Evolutionary conservation across 352 stramenopile species (phyloP), one percentile per base, ranked within the genome.

Genomic region (Phytophthora gonapodyides): DNA sequence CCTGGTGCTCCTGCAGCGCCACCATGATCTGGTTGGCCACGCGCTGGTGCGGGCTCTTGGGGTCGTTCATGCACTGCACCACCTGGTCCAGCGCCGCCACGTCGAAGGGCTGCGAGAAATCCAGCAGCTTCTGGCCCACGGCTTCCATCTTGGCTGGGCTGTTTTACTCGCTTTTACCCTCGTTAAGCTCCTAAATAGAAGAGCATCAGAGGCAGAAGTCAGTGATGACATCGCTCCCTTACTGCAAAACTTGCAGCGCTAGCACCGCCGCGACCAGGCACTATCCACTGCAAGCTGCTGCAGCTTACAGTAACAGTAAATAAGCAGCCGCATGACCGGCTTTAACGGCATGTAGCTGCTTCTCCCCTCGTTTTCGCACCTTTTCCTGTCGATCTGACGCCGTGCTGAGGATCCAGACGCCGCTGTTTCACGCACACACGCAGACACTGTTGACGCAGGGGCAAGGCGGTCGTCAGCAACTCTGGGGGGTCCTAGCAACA

Each of bases 81-180:
- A 99, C 91, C 72, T 99, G 80, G 67, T 99, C 97, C 46, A 99
- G 82, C 45, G 98, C 76, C 21, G 81, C 69, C 30, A 99, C 93
- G 61, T 99, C 96, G 64, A 99, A 99, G 35, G 91, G 90, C 76
- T 97, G 83, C 56, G 85, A 97, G 38, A 98, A 97, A 76, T 98
- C 91, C 65, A 98, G 63, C 62, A 98, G 75, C 75, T 96, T 94
- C 61, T 93, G 84, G n/a, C 83, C 89, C 41, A 96, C 78, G 42
- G 84, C 87, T 73, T 98, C 90, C 89, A 98, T 96, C 10, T 66
- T 69, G 27, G 1, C 6, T 21, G 24, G 7, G 17, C 30, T 11
- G 47, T 40, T 27, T 49, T 16, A 3, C 36, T 49, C 53, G 27
- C 43, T 44, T 43, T 46, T 44, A 59, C 2, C 34, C 17, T 42